These are phyloP conservation scores for Avicennia marina DNA, from an alignment of 257 asterid genomes.

Conservation along the genomic window DNA sequence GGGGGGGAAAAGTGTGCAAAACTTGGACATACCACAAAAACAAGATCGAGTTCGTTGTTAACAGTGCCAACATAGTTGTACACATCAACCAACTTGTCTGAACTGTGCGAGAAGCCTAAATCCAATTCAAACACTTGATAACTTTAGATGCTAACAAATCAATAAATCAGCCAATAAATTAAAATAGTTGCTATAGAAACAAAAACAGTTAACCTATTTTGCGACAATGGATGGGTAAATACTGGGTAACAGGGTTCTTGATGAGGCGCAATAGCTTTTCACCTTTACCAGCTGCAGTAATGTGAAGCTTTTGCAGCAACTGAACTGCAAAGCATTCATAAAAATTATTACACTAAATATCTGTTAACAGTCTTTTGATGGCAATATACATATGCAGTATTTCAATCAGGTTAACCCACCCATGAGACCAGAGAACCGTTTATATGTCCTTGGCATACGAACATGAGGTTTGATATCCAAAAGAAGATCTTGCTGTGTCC, in stretches of 20 bases:
- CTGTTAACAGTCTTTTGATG: too few relatives aligned
- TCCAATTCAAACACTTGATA: slow-evolving; percentile 11
- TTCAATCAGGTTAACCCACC: slow-evolving; percentile 43
- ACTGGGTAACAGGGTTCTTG: slow-evolving; percentile 77
- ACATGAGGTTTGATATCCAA: slow-evolving; percentile 77
- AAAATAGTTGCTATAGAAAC: background rate
- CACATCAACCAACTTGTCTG: slow-evolving; percentile 70
- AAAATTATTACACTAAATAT: background rate
- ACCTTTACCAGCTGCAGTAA: slow-evolving; percentile 65
- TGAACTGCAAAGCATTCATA: slow-evolving; percentile 52
- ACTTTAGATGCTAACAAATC: background rate
- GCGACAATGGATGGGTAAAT: slow-evolving; percentile 67
- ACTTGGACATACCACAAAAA: slow-evolving; percentile 71
- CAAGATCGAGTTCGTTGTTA: slow-evolving; percentile 50
- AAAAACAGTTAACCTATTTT: slow-evolving; percentile 55
- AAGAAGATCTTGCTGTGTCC: slow-evolving; percentile 73
- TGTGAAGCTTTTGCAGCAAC: slow-evolving; percentile 66
- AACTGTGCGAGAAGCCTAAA: slow-evolving; percentile 89
- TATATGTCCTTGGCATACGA: slow-evolving; percentile 90
- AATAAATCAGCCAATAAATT: background rate
- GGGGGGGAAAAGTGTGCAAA: background rate
- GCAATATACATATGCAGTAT: too few relatives aligned
- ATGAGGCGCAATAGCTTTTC: slow-evolving; percentile 70
- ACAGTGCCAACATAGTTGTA: slow-evolving; percentile 58
- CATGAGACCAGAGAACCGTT: slow-evolving; percentile 82